These are phyloP conservation scores for Aspergillus persii DNA, from an alignment of 2,329 filamentous ascomycete species.

Conservation along the genomic window DNA sequence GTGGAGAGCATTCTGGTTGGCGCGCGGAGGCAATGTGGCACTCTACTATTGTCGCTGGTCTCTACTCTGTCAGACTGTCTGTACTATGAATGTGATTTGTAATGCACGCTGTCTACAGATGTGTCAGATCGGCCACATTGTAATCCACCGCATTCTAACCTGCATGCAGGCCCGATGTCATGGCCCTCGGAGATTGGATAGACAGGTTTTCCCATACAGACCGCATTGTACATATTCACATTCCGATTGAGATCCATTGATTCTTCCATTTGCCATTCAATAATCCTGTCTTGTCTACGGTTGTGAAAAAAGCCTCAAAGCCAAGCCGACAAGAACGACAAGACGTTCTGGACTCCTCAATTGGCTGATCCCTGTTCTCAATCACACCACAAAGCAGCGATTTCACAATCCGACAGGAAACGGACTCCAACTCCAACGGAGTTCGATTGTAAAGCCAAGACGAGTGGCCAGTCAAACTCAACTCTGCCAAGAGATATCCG, in stretches of 20 bases:
- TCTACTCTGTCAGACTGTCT: too few relatives aligned
- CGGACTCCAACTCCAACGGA: background rate
- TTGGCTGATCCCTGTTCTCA: too few relatives aligned
- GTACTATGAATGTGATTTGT: too few relatives aligned
- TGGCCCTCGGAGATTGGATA: background rate
- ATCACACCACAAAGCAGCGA: too few relatives aligned
- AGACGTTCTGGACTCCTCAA: too few relatives aligned
- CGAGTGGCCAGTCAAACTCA: background rate
- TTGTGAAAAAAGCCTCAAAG: background rate
- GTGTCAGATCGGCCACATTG: background rate
- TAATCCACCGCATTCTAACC: constrained; percentile 1
- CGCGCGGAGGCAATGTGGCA: background rate
- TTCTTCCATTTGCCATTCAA: background rate
- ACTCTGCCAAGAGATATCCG: background rate
- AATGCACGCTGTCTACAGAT: too few relatives aligned
- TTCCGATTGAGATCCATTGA: too few relatives aligned
- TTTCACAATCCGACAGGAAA: too few relatives aligned
- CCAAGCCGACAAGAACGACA: background rate
- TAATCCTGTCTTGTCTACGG: background rate
- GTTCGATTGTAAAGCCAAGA: background rate
- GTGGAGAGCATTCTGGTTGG: background rate
- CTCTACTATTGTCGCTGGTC: too few relatives aligned
- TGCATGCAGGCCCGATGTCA: background rate
- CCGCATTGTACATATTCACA: too few relatives aligned
- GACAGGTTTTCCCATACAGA: too few relatives aligned